phyloP scores from a whole-genome alignment of 495 filamentous ascomycete species.

The Daldinia childiae region DNA sequence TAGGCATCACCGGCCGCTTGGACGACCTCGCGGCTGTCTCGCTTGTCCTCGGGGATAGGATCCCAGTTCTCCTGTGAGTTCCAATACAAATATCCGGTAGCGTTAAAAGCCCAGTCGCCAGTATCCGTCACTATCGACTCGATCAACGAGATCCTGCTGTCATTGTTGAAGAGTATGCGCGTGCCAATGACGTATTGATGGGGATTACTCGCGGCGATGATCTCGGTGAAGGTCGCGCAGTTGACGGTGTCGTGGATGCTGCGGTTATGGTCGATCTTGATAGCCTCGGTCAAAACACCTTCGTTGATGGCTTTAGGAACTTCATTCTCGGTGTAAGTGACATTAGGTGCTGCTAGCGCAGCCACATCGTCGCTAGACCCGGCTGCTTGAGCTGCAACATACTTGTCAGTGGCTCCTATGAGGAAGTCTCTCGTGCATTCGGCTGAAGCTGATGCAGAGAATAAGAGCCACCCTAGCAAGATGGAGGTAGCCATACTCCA shows the following conservation, averaged over 20 bases:
- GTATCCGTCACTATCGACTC: constrained; percentile 51
- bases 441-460: constrained; percentile 30
- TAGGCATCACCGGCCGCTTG: constrained; percentile 52
- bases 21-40: constrained; percentile 44
- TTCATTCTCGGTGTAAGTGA: constrained; percentile 54
- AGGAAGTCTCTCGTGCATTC: constrained; percentile 49
- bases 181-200: constrained; percentile 55
- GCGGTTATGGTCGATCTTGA: constrained; percentile 52
- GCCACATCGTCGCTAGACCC: constrained; percentile 35
- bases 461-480: constrained; percentile 25
- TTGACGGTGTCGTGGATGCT: constrained; percentile 51
- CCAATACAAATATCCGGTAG: constrained; percentile 47
- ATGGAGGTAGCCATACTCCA: constrained; percentile 13
- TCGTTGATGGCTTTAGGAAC: constrained; percentile 44
- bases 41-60: constrained; percentile 42
- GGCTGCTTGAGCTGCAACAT: constrained; percentile 46
- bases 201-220: constrained; percentile 45
- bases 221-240: constrained; percentile 55
- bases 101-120: constrained; percentile 56
- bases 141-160: constrained; percentile 47
- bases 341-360: constrained; percentile 37
- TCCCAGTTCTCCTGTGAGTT: constrained; percentile 51
- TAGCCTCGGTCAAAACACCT: constrained; percentile 46
- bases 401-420: constrained; percentile 41
- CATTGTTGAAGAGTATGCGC: constrained; percentile 46